Evolutionary conservation across 805 yeast species (phyloP), one percentile per base, ranked within the genome.

Genomic region (Huiozyma naganishii): DNA sequence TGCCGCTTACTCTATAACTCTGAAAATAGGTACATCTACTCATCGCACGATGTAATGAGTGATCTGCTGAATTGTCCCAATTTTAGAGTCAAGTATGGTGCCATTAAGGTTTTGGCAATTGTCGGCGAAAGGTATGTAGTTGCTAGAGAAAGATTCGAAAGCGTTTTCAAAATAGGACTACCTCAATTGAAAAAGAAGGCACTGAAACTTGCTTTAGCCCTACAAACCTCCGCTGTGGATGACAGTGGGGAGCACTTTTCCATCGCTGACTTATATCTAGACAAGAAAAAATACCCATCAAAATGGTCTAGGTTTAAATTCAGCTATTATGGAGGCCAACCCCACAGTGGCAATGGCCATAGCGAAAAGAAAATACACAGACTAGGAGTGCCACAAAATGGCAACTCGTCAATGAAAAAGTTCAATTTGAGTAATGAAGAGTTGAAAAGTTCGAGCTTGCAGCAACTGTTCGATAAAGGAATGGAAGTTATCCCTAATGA

Each of bases 401-500:
- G 27, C 23, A 39, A 39, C 11, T 47, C 50, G 7, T 52, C 61
- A 6, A 59, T 83, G 33, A 69, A 71, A 28, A 67, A 71, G 29
- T 74, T 82, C 44, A 43, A 51, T 2, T 54, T 86, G 27, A 53
- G 71, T n/a, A 76, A 76, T 37, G 81, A 79, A 10, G 74, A 75
- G 6, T 71, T 86, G 29, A 66, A 71, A 17, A 73, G 73, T 43
- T 55, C 73, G 17, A 64, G 81, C 0, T 59, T 75, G 27, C 80
- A 79, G 48, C 83, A 83, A 54, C 70, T 83, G 13, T 79, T 69
- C 53, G 84, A 80, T 43, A 74, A 69, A 45, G 88, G 83, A 4
- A 56, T 67, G 48, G 73, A 68, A 33, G 62, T 61, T 8, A 59
- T 83, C 13, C 94, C 95, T 3, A 57, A 70, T 32, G 78, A 78